phyloP scores from a whole-genome alignment of 2,329 filamentous ascomycete genomes.

The Sarocladium kiliense region DNA sequence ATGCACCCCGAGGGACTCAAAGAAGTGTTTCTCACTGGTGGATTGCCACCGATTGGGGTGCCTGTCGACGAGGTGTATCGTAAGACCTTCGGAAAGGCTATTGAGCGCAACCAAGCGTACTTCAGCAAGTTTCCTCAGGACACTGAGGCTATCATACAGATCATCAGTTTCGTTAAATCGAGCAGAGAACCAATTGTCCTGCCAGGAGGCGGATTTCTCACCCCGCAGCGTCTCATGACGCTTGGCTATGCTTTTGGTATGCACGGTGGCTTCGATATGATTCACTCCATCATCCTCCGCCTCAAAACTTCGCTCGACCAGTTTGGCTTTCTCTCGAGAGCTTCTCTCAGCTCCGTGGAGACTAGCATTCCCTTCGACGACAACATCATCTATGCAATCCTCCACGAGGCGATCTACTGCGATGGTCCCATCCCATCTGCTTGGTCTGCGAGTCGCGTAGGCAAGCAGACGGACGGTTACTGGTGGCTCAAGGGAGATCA shows the following conservation, averaged over 20 bases:
- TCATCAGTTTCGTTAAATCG: conserved; percentile 60
- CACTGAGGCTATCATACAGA: conserved; percentile 57
- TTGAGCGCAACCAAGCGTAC: conserved; percentile 70
- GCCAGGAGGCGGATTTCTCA: conserved; percentile 68
- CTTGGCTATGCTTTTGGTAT: conserved; percentile 74
- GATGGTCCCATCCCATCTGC: conserved; percentile 58
- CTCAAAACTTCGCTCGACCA: conserved; percentile 68
- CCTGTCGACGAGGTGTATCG: conserved; percentile 71
- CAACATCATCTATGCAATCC: conserved; percentile 74
- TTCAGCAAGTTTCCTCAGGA: conserved; percentile 86
- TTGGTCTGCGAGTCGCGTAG: conserved; percentile 70
- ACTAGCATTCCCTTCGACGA: conserved; percentile 64
- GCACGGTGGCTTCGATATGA: conserved; percentile 68
- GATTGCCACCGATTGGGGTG: conserved; percentile 70
- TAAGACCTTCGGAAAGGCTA: conserved; percentile 64
- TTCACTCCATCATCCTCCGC: conserved; percentile 70
- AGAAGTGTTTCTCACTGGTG: conserved; percentile 81
- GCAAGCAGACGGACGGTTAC: conserved; percentile 42
- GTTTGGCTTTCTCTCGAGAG: conserved; percentile 70
- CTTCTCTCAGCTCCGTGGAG: conserved; percentile 66
- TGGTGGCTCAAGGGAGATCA: conserved; percentile 41
- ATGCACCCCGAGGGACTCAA: conserved; percentile 71
- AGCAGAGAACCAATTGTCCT: conserved; percentile 53
- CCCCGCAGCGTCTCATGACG: conserved; percentile 68
- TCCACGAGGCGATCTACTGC: conserved; percentile 88